These are phyloP conservation scores for Helenozyma baotianmanensis DNA, from an alignment of 805 yeast species.

Conservation along the genomic window DNA sequence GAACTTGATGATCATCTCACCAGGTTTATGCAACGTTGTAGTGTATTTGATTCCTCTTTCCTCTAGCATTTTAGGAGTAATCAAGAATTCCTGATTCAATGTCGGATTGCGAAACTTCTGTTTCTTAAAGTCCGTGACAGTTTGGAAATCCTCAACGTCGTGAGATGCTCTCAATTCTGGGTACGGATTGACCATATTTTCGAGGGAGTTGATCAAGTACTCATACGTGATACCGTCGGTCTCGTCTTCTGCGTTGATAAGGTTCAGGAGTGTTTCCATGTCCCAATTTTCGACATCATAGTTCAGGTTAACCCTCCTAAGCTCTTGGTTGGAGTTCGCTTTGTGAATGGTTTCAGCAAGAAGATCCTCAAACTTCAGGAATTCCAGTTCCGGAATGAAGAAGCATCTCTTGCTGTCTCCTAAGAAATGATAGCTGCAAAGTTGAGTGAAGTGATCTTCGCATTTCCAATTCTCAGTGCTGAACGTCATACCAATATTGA, in stretches of 20 bases:
- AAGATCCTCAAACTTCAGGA: conserved; percentile 46
- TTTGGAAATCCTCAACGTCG: conserved; percentile 19
- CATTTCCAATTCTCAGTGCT: conserved; percentile 53
- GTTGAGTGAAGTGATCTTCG: conserved; percentile 58
- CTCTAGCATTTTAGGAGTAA: conserved; percentile 48
- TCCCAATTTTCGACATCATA: conserved; percentile 17
- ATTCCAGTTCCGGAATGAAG: conserved; percentile 54
- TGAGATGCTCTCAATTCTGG: conserved; percentile 26
- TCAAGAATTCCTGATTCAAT: conserved; percentile 40
- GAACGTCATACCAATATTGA: conserved; percentile 50
- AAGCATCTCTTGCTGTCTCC: conserved; percentile 61
- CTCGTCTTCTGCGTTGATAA: conserved; percentile 14
- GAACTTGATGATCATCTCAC: conserved; percentile 54
- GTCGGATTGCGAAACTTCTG: conserved; percentile 5
- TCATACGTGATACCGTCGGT: conserved; percentile 20
- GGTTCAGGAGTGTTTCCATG: conserved; percentile 13
- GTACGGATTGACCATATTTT: conserved; percentile 25
- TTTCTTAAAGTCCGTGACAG: conserved; percentile 9
- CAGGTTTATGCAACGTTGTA: conserved; percentile 53
- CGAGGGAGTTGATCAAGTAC: conserved; percentile 26
- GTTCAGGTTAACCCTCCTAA: conserved; percentile 17
- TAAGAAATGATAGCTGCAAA: conserved; percentile 47
- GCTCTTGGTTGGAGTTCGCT: conserved; percentile 3
- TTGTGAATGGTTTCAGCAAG: conserved; percentile 17
- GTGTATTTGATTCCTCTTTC: conserved; percentile 45